Evolutionary conservation across 2,329 filamentous ascomycete genomes (phyloP), one percentile per base, ranked within the genome.

Genomic region (Aspergillus ochraceus): DNA sequence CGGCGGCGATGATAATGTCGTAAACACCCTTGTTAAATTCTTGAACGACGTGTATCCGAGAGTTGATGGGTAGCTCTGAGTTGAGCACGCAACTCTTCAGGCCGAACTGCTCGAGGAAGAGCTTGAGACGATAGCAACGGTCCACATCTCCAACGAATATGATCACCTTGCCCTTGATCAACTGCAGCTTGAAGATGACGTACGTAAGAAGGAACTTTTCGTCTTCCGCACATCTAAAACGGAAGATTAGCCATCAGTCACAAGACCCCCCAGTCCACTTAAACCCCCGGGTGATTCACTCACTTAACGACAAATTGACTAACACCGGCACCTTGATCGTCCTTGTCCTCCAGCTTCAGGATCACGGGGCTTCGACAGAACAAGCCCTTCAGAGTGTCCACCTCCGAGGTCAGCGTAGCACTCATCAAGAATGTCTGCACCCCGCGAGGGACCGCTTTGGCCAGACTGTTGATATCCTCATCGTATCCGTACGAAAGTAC

Each of bases 1-100:
- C 95, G 0, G 92, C 93, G 0, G 95, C 95, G 69, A 99, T 97
- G 66, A 99, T 93, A 63, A 98, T 97, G 69, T 99, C 94, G 82
- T 99, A 99, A 6, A 98, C 88, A 55, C 91, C 91, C 77, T 91
- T 90, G 80, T 98, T 99, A 79, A 99, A 99, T 74, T 98, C 92
- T 69, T 98, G 90, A 2, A 99, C 94, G 2, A 97, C 92, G 73
- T 99, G 94, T 45, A 97, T 87, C 60, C 95, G 85, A 1, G 91
- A 95, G 71, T 97, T 97, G 65, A 98, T 88, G 0, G 95, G 95
- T 39, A 99, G 79, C 72, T 99, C 94, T 1, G 92, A 95, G 78
- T 99, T 99, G 46, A 99, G 80, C 29, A 97, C 91, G 76, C 91
- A 96, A 70, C 91, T 94, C 73, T 92, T 90, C 72, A 97, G 94